These are phyloP conservation scores for Arachis stenosperma DNA, from an alignment of 306 rosid genomes.

Conservation along the genomic window DNA sequence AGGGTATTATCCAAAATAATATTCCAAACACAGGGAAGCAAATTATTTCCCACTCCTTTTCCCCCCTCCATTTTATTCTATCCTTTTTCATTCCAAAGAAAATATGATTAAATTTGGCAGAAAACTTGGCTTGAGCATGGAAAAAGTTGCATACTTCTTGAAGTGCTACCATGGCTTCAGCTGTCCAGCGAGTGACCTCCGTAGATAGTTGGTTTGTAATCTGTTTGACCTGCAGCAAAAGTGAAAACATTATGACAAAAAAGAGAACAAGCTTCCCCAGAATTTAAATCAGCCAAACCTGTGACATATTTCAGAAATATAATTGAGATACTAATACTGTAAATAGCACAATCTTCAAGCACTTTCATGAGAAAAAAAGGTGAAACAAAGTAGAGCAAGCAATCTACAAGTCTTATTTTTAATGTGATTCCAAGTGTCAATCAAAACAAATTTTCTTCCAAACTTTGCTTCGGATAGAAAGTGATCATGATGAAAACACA, in stretches of 20 bases:
- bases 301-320: neutral
- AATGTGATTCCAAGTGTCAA: neutral
- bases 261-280: constrained; percentile 4
- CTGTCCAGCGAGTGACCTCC: constrained; percentile 60
- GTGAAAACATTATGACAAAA: constrained; percentile 16
- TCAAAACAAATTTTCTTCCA: neutral
- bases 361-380: constrained; percentile 14
- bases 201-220: constrained; percentile 49
- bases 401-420: neutral
- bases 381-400: constrained; percentile 3
- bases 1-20: neutral
- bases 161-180: constrained; percentile 74
- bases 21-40: constrained; percentile 11
- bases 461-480: neutral
- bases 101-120: too few relatives aligned
- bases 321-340: neutral
- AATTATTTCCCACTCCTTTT: constrained; percentile 6
- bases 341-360: constrained; percentile 9
- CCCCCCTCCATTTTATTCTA: constrained; percentile 4
- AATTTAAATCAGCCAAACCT: constrained; percentile 15
- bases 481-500: neutral
- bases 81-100: neutral
- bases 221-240: constrained; percentile 60
- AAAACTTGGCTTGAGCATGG: constrained; percentile 3
- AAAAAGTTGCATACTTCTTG: constrained; percentile 70